Evolutionary conservation across 345 rosid genomes (phyloP), one percentile per base, ranked within the genome.

Genomic region (Draba incana): DNA sequence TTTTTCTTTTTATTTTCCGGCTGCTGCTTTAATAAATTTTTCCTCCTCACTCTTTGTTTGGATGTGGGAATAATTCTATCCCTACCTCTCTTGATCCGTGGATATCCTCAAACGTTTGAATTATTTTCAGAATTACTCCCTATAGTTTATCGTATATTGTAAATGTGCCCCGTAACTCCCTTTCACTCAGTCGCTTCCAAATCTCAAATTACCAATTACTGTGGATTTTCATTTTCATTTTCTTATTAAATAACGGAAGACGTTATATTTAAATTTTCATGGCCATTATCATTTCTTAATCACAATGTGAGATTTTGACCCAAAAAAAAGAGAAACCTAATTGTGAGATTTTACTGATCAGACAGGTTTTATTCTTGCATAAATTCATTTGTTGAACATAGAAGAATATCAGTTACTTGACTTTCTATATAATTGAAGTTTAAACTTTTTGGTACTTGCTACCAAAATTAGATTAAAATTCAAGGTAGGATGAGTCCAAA

Each of bases 1-100:
- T 74, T 55, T n/a, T 52, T 11, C 23, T 11, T 44, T 15, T 31
- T 59, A 11, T 68, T 68, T 75, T 68, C 65, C 57, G 74, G 64
- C 74, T 75, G 65, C 74, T 68, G 78, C 69, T 75, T 75, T 68
- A 75, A 68, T 75, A 75, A 68, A 64, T 4, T 1, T 30, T 60
- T 67, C 47, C 64, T 39, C 16, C 52, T 13, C 24, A 56, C 60
- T 68, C 42, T 23, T 6, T 69, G 78, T 75, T 75, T 75, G 78
- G 78, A 41, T 9, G 25, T 49, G 0, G 33, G 65, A 9, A 48
- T 75, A 55, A 30, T 43, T 62, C 47, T 68, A 24, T 55, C 61
- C 56, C 13, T 11, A 12, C 7, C 59, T 20, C 7, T 66, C 30
- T 0, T 53, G 67, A 30, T 44, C 69, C 14, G 46, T 13, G 57